Conservation (phyloP, 2,329 filamentous ascomycete genomes). For the Exserohilum rostratum region DNA sequence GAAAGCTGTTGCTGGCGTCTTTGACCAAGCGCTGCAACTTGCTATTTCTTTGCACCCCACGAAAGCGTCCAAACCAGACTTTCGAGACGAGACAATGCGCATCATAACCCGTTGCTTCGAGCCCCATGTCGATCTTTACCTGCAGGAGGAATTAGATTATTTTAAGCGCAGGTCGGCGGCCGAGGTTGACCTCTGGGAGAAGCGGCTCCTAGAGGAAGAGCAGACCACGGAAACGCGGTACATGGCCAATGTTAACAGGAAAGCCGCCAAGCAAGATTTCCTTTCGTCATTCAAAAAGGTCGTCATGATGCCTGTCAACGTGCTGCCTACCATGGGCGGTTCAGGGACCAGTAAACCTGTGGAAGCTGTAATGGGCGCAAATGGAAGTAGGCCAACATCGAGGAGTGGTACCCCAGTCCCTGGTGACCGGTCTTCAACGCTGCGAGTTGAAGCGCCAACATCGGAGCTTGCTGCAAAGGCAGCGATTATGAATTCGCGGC, state of each 20-base stretch:
- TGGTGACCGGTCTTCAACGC: slow-evolving; percentile 45
- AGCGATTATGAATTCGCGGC: slow-evolving; percentile 92
- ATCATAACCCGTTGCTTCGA: slow-evolving; percentile 80
- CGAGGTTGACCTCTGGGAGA: slow-evolving; percentile 86
- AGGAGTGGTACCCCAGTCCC: slow-evolving; percentile 48
- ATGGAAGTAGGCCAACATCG: slow-evolving; percentile 33
- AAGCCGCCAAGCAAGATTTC: slow-evolving; percentile 96
- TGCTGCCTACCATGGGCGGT: slow-evolving; percentile 69
- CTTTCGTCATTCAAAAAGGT: slow-evolving; percentile 97
- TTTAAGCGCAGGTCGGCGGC: slow-evolving; percentile 78
- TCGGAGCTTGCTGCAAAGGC: slow-evolving; percentile 95
- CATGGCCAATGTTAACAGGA: slow-evolving; percentile 93
- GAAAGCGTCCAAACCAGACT: slow-evolving; percentile 64
- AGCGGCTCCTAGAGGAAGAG: slow-evolving; percentile 88
- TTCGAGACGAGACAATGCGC: slow-evolving; percentile 68
- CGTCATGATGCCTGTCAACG: slow-evolving; percentile 97
- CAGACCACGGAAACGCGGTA: slow-evolving; percentile 90
- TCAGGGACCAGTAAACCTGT: slow-evolving; percentile 47
- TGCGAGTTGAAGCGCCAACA: slow-evolving; percentile 71
- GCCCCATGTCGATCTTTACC: slow-evolving; percentile 89
- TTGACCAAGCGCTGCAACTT: slow-evolving; percentile 83
- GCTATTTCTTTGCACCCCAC: slow-evolving; percentile 73
- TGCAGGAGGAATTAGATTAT: slow-evolving; percentile 87
- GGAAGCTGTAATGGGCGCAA: slow-evolving; percentile 26
- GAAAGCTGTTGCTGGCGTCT: slow-evolving; percentile 83